A percentile compares a stretch with the other conserved stretches of the same genome.
Evolutionary conservation across 2,329 filamentous ascomycete genomes (phyloP).

Genomic region (Fusarium nematophilum): DNA sequence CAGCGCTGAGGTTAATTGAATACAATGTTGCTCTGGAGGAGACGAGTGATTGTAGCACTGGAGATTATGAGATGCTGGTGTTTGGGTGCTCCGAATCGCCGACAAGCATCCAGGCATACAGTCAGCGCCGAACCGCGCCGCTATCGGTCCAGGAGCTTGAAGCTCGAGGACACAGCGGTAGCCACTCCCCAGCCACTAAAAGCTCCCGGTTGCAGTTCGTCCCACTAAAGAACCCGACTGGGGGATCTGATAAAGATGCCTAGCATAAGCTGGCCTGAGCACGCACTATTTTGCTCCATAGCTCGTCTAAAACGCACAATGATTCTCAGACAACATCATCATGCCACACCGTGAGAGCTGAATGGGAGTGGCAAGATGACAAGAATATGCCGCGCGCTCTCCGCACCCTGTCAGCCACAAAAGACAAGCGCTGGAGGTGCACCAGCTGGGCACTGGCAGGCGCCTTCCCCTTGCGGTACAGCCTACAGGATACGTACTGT

Average conservation of each 20-base stretch:
- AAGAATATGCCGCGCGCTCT: conserved; percentile 22
- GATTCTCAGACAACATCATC: conserved; percentile 32
- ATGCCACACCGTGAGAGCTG: conserved; percentile 1
- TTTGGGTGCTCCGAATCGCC: neutral
- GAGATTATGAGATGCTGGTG: neutral
- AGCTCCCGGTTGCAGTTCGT: conserved; percentile 6
- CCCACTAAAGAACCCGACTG: conserved; percentile 32
- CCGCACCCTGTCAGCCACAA: conserved; percentile 26
- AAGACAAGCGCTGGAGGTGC: conserved; percentile 5
- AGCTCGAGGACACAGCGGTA: neutral
- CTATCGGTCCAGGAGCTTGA: conserved; percentile 27
- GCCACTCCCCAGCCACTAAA: conserved; percentile 16
- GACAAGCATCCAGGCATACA: neutral
- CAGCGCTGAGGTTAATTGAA: too few relatives aligned
- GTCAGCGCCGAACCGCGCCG: conserved; percentile 21
- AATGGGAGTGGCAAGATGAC: conserved; percentile 29
- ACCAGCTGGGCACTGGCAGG: conserved; percentile 6
- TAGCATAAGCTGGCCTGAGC: neutral
- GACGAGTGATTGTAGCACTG: neutral
- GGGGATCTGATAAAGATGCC: conserved; percentile 29
- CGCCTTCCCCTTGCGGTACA: conserved; percentile 26
- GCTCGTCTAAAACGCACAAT: conserved; percentile 25
- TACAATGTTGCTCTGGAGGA: neutral
- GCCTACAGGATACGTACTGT: conserved; percentile 34
- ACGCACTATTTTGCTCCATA: conserved; percentile 23